A percentile compares a stretch with the other conserved stretches of the same genome.
phyloP scores from a whole-genome alignment of 1,284 basidiomycete genomes.

The Kalmanozyma brasiliensis region DNA sequence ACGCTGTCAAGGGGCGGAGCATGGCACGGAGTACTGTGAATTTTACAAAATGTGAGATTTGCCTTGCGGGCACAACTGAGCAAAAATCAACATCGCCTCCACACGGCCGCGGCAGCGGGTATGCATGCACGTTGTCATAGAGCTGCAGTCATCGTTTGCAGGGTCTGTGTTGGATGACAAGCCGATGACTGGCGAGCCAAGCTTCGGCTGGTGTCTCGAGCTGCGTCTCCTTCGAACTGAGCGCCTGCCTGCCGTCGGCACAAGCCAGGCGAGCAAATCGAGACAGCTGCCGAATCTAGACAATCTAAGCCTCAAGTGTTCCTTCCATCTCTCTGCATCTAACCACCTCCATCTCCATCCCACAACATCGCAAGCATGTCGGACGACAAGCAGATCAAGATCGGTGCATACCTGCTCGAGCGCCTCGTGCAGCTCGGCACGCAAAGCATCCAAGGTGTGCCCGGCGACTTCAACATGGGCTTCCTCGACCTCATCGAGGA shows the following conservation, averaged over 20 bases:
- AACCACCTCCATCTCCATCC: not conserved
- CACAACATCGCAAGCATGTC: slow-evolving; percentile 22
- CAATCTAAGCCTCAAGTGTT: no score
- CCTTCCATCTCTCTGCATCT: not conserved
- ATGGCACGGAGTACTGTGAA: no score
- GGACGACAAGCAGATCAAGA: slow-evolving; percentile 31
- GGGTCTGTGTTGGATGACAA: not conserved
- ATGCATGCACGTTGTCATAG: no score
- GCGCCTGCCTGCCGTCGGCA: no score
- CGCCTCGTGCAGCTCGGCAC: slow-evolving; percentile 60
- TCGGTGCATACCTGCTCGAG: slow-evolving; percentile 62
- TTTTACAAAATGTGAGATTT: no score
- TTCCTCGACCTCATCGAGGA: slow-evolving; percentile 83
- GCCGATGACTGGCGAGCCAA: no score
- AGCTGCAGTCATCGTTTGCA: not conserved
- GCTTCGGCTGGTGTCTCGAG: no score
- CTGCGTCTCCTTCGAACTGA: no score
- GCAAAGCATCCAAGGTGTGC: slow-evolving; percentile 83
- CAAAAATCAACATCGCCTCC: not conserved
- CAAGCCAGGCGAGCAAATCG: no score
- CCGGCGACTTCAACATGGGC: slow-evolving; percentile 88
- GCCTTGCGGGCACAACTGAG: no score
- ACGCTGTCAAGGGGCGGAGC: no score
- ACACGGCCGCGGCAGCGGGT: not conserved
- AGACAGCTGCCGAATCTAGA: no score